Base-by-base conservation (phyloP, 768 basidiomycete species). In the Polyporus arcularius region DNA sequence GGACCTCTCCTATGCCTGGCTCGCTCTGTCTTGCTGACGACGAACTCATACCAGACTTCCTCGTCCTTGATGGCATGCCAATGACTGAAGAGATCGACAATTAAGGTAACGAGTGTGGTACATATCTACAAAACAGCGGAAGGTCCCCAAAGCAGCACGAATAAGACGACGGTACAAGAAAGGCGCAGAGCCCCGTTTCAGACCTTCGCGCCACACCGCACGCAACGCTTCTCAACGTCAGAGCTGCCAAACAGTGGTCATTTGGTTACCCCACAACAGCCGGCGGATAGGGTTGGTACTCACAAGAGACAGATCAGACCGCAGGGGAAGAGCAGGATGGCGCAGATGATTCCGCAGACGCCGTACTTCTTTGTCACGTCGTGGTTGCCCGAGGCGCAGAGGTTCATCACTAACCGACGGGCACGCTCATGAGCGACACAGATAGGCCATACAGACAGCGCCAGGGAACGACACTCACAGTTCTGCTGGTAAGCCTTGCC, bases 381-480 rank as follows among this genome's bases (percentile, higher is more conserved):
- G 50, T 74, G 73, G 30, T 72, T 62, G 15, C 73, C 73, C 31
- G 67, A 54, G 46, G 73, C 73, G 63, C 73, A 74, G 42, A 59
- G 61, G 51, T 66, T 69, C 45, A 62, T 53, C 26, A 70, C 70
- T 71, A 41, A 46, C 30, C n/a, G 43, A 30, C 18, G 7, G 26
- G 6, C 14, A 4, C 39, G 21, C 21, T 26, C 21, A 26, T 26
- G 21, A 26, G 21, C 21, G 2, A 26, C 21, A 26, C 21, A 26
- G 21, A 26, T 26, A 26, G 21, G 21, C 21, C 21, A 26, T 26
- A 26, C 21, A 26, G 21, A 26, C 21, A 26, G 21, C 21, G 21
- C 21, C 21, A 26, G 21, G 21, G 21, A 26, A 26, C 11, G 35
- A 35, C 35, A 48, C 46, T 48, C 11, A 48, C 46, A 26, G 26